Evolutionary conservation across 2,329 filamentous ascomycete genomes (phyloP).

Genomic region (Ascocoryne sarcoides): DNA sequence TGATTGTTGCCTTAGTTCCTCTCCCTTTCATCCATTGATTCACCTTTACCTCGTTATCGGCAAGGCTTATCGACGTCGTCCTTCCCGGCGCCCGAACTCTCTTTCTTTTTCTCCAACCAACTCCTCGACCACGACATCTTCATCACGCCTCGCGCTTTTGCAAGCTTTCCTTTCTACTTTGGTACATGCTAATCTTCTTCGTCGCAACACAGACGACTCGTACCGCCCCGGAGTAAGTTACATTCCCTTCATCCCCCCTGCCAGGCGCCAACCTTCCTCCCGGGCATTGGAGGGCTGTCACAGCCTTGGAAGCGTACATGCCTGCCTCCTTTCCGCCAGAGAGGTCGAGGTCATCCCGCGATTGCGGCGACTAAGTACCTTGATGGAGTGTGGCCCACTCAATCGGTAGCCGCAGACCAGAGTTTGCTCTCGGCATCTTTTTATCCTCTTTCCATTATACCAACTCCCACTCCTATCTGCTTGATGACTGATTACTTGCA

Average conservation of each 20-base stretch:
- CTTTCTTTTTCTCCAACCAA: conserved; percentile 1
- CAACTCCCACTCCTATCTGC: conserved; percentile 10
- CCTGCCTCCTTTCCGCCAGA: not conserved
- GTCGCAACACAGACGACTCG: conserved; percentile 12
- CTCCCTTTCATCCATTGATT: not conserved
- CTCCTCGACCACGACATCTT: not conserved
- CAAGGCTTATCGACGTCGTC: not conserved
- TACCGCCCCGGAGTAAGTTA: conserved; percentile 18
- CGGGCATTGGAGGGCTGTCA: not conserved
- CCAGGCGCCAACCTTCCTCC: conserved; percentile 1
- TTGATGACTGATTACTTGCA: conserved; percentile 28
- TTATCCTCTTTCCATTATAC: too few species aligned
- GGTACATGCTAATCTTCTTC: conserved; percentile 11
- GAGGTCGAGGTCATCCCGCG: not conserved
- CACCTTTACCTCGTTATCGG: conserved; percentile 1
- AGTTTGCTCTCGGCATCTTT: too few species aligned
- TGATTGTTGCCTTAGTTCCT: not conserved
- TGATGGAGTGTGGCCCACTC: not conserved
- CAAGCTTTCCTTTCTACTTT: not conserved
- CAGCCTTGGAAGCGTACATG: not conserved
- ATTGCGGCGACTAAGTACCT: not conserved
- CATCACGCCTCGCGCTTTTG: not conserved
- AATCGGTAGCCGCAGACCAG: too few species aligned
- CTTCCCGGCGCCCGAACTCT: not conserved
- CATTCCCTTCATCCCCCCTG: not conserved